phyloP scores from a whole-genome alignment of 2,329 filamentous ascomycete genomes.

The Eutypella sp. region DNA sequence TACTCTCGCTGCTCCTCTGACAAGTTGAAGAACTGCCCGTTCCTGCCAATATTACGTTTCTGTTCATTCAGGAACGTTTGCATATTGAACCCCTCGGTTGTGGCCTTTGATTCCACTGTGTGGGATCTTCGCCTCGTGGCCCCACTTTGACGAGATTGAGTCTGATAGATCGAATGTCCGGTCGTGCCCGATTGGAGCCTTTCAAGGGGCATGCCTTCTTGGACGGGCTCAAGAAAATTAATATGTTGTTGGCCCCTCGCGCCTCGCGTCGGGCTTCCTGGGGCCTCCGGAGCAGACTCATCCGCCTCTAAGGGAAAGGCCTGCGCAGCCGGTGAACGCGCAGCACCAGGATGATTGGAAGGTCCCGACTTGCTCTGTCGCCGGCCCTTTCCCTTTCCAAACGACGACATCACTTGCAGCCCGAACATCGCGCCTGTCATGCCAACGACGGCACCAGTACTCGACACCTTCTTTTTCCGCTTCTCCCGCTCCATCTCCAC shows the following conservation, averaged over 20 bases:
- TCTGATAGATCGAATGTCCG: slow-evolving; percentile 18
- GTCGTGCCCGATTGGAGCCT: slow-evolving; percentile 10
- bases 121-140: slow-evolving; percentile 11
- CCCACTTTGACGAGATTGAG: slow-evolving; percentile 15
- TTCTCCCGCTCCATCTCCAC: slow-evolving; percentile 36
- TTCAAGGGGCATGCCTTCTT: slow-evolving; percentile 13
- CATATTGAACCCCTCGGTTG: slow-evolving; percentile 17
- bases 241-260: slow-evolving; percentile 13
- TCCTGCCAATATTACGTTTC: slow-evolving; percentile 30
- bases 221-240: slow-evolving; percentile 20
- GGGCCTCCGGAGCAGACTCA: slow-evolving; percentile 5
- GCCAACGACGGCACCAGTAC: slow-evolving; percentile 17
- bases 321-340: slow-evolving; percentile 3
- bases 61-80: slow-evolving; percentile 22
- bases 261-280: slow-evolving; percentile 2
- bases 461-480: slow-evolving; percentile 16
- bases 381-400: slow-evolving; percentile 16
- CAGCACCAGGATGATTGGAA: slow-evolving; percentile 2
- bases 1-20: slow-evolving; percentile 41
- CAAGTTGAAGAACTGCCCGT: slow-evolving; percentile 45
- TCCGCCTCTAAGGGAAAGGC: slow-evolving; percentile 5
- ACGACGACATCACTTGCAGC: slow-evolving; percentile 23
- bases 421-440: slow-evolving; percentile 24
- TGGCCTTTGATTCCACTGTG: slow-evolving; percentile 11
- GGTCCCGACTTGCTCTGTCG: slow-evolving; percentile 8